Evolutionary conservation across 345 rosid species (phyloP).

Genomic region (Aquilaria sinensis): DNA sequence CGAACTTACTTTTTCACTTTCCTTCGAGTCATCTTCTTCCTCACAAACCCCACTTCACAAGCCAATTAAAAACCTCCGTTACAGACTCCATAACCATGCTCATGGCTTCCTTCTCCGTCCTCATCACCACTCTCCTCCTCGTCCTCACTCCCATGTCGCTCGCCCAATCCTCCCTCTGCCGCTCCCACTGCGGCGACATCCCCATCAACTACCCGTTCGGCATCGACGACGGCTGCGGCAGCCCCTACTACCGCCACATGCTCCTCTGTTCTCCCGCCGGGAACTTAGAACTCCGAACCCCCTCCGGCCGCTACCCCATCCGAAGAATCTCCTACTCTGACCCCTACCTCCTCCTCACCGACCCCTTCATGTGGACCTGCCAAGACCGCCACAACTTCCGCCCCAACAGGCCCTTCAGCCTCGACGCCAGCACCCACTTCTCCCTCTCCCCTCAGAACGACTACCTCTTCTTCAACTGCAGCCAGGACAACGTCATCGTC

Average conservation of each 20-base stretch:
- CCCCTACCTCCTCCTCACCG: slow-evolving; percentile 66
- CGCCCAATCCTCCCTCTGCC: slow-evolving; percentile 44
- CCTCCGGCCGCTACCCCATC: slow-evolving; percentile 73
- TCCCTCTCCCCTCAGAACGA: slow-evolving; percentile 80
- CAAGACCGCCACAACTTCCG: slow-evolving; percentile 61
- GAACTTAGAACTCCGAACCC: slow-evolving; percentile 70
- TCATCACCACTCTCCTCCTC: too few species aligned
- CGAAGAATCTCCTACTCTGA: slow-evolving; percentile 69
- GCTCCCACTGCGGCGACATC: slow-evolving; percentile 66
- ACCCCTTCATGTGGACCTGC: slow-evolving; percentile 90
- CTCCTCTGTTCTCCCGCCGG: slow-evolving; percentile 58
- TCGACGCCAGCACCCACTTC: slow-evolving; percentile 77
- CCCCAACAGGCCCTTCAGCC: slow-evolving; percentile 74
- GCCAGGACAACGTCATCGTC: slow-evolving; percentile 52
- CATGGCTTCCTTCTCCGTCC: too few species aligned
- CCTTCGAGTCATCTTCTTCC: neutral
- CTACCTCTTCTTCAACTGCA: slow-evolving; percentile 88
- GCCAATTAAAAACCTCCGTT: too few species aligned
- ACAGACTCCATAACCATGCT: too few species aligned
- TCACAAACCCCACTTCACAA: too few species aligned
- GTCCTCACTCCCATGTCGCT: too few species aligned
- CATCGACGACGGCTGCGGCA: slow-evolving; percentile 87
- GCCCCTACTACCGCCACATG: slow-evolving; percentile 77
- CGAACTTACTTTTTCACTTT: neutral
- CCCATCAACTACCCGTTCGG: slow-evolving; percentile 72